Conservation (phyloP, 495 filamentous ascomycete species). For the Penicillium alfredii region DNA sequence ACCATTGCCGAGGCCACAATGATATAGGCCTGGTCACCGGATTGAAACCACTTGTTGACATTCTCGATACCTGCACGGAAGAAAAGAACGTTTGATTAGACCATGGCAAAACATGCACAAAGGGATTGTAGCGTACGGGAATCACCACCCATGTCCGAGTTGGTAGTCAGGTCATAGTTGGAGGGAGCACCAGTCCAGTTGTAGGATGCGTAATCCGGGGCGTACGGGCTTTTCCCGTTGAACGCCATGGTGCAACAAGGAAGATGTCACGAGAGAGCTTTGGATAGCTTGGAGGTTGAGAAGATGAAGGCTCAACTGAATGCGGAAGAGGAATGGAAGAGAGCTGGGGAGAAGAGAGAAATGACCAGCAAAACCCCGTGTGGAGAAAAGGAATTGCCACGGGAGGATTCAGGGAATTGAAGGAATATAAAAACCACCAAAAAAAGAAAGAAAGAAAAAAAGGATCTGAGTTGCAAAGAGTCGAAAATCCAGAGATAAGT, state of each 20-base stretch:
- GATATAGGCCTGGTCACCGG: conserved; percentile 81
- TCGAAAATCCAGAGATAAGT: conserved; percentile 7
- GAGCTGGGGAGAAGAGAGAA: conserved; percentile 8
- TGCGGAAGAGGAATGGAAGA: conserved; percentile 4
- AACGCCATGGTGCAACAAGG: conserved; percentile 20
- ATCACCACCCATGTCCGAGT: conserved; percentile 65
- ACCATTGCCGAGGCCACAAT: conserved; percentile 92
- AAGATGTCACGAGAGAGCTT: conserved; percentile 4
- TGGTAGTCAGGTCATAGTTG: conserved; percentile 65
- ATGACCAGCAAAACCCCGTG: no score
- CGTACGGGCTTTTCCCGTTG: conserved; percentile 28
- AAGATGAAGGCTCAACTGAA: neutral
- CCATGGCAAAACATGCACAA: neutral
- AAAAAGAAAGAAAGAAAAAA: conserved; percentile 7
- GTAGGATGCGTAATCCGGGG: conserved; percentile 57
- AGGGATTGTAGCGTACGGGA: conserved; percentile 57
- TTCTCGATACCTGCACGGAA: conserved; percentile 55
- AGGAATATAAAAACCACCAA: conserved; percentile 24
- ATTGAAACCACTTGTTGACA: conserved; percentile 79
- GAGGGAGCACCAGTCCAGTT: conserved; percentile 75
- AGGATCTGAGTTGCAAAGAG: conserved; percentile 1
- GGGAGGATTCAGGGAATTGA: conserved; percentile 17
- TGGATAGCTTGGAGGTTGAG: neutral
- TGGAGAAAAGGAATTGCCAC: conserved; percentile 29
- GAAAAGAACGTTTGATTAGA: neutral